phyloP scores from a whole-genome alignment of 805 yeast species.

The Teunomyces lycoperdinae region DNA sequence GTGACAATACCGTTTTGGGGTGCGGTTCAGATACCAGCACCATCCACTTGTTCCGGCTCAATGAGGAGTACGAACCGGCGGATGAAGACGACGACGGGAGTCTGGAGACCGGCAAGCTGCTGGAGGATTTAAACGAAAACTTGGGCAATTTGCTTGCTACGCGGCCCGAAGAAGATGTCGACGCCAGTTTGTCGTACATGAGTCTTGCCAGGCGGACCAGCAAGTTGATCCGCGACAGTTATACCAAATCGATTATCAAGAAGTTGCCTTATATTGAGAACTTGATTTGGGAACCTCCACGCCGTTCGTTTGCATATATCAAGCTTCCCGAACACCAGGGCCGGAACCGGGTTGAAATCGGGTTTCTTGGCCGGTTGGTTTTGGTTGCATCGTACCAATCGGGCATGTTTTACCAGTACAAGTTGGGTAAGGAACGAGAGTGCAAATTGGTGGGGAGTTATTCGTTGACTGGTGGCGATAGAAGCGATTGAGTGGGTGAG shows the following conservation, averaged over 20 bases:
- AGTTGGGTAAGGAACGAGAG: conserved; percentile 25
- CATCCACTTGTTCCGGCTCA: conserved; percentile 36
- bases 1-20: conserved; percentile 32
- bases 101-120: conserved; percentile 18
- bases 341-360: conserved; percentile 31
- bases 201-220: conserved; percentile 11
- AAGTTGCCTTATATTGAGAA: conserved; percentile 42
- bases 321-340: conserved; percentile 31
- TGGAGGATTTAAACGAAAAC: conserved; percentile 43
- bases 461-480: conserved; percentile 8
- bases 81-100: conserved; percentile 15
- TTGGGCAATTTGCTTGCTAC: conserved; percentile 32
- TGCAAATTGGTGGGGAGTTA: conserved; percentile 30
- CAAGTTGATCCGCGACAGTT: conserved; percentile 31
- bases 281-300: conserved; percentile 42
- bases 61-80: conserved; percentile 7
- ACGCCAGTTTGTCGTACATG: conserved; percentile 11
- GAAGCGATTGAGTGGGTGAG: not conserved
- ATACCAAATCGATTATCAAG: conserved; percentile 36
- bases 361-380: conserved; percentile 32
- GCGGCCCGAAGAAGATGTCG: conserved; percentile 10
- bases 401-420: conserved; percentile 39
- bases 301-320: conserved; percentile 40
- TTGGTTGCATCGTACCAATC: conserved; percentile 38
- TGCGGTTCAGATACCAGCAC: conserved; percentile 42